phyloP scores from a whole-genome alignment of 768 basidiomycete species.

The Tricholoma hemisulphureum region DNA sequence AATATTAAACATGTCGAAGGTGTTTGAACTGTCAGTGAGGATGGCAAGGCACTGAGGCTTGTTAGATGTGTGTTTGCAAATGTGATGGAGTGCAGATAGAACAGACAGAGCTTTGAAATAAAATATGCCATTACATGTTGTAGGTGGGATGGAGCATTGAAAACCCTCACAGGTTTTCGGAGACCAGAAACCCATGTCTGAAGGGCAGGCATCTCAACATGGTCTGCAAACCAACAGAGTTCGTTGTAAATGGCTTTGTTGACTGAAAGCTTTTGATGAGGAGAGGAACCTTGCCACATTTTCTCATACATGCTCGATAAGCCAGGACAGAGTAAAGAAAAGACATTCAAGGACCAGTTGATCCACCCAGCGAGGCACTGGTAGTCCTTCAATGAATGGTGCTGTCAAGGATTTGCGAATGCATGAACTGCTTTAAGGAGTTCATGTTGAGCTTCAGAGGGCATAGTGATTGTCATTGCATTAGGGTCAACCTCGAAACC shows the following conservation, averaged over 20 bases:
- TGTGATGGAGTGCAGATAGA: too few species aligned
- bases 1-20: too few species aligned
- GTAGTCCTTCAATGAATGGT: conserved; percentile 15
- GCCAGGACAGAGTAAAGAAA: conserved; percentile 26
- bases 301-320: conserved; percentile 31
- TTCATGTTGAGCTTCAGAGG: conserved; percentile 3
- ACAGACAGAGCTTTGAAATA: conserved; percentile 24
- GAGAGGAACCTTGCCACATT: conserved; percentile 20
- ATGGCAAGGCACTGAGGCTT: conserved; percentile 12
- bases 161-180: conserved; percentile 6
- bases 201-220: conserved; percentile 25
- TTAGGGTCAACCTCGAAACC: not conserved
- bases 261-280: conserved; percentile 15
- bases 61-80: not conserved
- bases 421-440: conserved; percentile 6
- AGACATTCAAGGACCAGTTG: conserved; percentile 42
- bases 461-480: not conserved
- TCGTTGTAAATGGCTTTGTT: conserved; percentile 23
- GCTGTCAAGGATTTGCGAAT: not conserved
- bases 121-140: conserved; percentile 7
- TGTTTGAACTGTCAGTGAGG: conserved; percentile 26
- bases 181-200: conserved; percentile 27
- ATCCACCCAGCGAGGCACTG: conserved; percentile 34
- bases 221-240: conserved; percentile 27
- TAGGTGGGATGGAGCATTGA: not conserved